Base-by-base conservation (phyloP, 2,329 filamentous ascomycete species). In the Tolypocladium inflatum region DNA sequence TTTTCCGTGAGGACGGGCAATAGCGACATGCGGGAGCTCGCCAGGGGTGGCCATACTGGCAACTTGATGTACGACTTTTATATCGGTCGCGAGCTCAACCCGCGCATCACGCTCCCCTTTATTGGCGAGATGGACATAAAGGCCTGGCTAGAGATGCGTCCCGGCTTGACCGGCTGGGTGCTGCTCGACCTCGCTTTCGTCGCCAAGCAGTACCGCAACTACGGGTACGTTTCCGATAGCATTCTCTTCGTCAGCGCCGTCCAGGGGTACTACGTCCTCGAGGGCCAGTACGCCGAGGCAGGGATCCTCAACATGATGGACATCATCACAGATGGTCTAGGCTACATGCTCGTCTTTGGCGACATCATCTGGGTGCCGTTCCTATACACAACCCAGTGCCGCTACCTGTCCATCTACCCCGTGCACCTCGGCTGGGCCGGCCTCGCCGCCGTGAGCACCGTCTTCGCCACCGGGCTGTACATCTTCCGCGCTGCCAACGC, bases 51-150 rank as follows among this genome's bases (percentile, higher is more conserved):
- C 10, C 83, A 88, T 65, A 86, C 84, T 1, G 91, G 91, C 55
- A 96, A 91, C 71, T 76, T 90, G 60, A 77, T 96, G 38, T 96
- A 97, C 72, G 92, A 97, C 73, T 97, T 90, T 82, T 96, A 90
- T 73, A 96, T 97, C 62, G 92, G 92, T n/a, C 89, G 92, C 23
- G 92, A 96, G 70, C 85, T 96, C 58, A 97, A 96, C 74, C 92
- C 92, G 3, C 89, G 91, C 51, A 71, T 94, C 58, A 84, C 80
- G 0, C 74, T 96, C 19, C 91, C 91, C 0, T 71, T 94, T 45
- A 78, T 96, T 60, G 90, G 90, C 60, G 87, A 90, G 61, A 79
- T 96, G 56, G 92, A 97, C 66, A 88, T 97, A 74, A 96, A 96
- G 73, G 80, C 85, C 30, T 96, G 87, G 74, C 87, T 89, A 70